phyloP scores from a whole-genome alignment of 2,329 filamentous ascomycete species.

The Neofusicoccum laricinum region DNA sequence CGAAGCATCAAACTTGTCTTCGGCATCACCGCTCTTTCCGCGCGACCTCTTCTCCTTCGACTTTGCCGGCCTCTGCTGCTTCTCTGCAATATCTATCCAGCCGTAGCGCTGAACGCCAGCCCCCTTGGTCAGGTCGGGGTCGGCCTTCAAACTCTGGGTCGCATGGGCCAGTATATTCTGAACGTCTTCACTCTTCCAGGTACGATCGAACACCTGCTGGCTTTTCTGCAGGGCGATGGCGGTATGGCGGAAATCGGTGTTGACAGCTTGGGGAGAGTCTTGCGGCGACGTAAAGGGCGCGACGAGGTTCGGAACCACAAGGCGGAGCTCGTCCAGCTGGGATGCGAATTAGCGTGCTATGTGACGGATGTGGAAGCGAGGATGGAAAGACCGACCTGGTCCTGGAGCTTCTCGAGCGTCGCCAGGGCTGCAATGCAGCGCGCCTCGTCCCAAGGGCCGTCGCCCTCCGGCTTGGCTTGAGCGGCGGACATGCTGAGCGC shows the following conservation, averaged over 20 bases:
- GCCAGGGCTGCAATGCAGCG: constrained; percentile 43
- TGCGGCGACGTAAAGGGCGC: constrained; percentile 35
- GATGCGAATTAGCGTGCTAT: constrained; percentile 15
- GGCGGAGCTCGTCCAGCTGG: constrained; percentile 43
- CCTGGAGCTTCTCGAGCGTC: constrained; percentile 43
- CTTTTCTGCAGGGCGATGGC: constrained; percentile 34
- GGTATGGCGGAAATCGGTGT: constrained; percentile 37
- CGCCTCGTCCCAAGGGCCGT: constrained; percentile 35
- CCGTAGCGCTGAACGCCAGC: constrained; percentile 35
- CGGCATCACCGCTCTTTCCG: constrained; percentile 18
- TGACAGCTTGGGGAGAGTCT: constrained; percentile 29
- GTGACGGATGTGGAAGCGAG: not conserved
- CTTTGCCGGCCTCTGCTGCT: constrained; percentile 18
- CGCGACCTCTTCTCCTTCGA: constrained; percentile 15
- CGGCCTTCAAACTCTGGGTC: constrained; percentile 33
- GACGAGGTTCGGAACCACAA: constrained; percentile 42
- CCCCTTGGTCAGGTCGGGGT: constrained; percentile 37
- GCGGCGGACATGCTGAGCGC: not conserved
- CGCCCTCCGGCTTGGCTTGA: not conserved
- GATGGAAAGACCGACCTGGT: constrained; percentile 32
- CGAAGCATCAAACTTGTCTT: constrained; percentile 15
- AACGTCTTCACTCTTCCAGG: constrained; percentile 37
- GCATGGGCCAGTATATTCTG: constrained; percentile 34
- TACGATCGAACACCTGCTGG: constrained; percentile 35
- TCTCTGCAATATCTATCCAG: constrained; percentile 33